Percentiles rank a stretch among this genome's conserved stretches.
These are phyloP conservation scores for Ophiostoma triangulosporum DNA, from an alignment of 2,329 filamentous ascomycete species.

Conservation along the genomic window DNA sequence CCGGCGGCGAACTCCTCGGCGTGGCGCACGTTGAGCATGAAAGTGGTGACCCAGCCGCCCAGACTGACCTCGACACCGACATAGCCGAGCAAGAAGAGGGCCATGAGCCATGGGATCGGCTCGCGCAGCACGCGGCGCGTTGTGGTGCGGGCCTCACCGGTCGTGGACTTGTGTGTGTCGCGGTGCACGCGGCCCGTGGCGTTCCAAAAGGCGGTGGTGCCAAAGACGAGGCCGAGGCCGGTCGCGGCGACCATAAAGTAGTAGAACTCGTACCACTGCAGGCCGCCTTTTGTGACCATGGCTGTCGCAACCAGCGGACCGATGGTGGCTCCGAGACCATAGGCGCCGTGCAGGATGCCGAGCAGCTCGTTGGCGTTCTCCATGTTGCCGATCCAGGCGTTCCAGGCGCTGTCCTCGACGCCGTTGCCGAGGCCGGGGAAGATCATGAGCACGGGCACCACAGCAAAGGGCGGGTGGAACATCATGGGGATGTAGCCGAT, in stretches of 20 bases:
- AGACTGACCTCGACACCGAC: slow-evolving; percentile 58
- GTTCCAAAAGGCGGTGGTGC: slow-evolving; percentile 46
- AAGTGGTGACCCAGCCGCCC: slow-evolving; percentile 64
- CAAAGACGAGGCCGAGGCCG: slow-evolving; percentile 39
- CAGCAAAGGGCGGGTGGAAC: slow-evolving; percentile 55
- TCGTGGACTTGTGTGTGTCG: slow-evolving; percentile 19
- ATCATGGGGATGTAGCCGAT: slow-evolving; percentile 51
- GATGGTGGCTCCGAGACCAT: slow-evolving; percentile 58
- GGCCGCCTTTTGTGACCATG: slow-evolving; percentile 49
- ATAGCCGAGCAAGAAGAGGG: slow-evolving; percentile 64
- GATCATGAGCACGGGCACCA: slow-evolving; percentile 50
- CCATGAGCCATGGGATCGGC: slow-evolving; percentile 56
- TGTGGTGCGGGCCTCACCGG: slow-evolving; percentile 29
- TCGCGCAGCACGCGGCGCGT: slow-evolving; percentile 30
- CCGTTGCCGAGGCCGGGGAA: slow-evolving; percentile 61
- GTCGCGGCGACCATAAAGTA: slow-evolving; percentile 56
- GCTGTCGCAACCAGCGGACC: slow-evolving; percentile 57
- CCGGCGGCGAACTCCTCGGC: slow-evolving; percentile 59
- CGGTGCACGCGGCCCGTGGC: slow-evolving; percentile 46
- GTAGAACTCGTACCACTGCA: slow-evolving; percentile 63
- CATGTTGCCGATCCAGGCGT: slow-evolving; percentile 57
- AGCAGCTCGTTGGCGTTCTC: slow-evolving; percentile 58
- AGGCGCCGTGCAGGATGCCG: slow-evolving; percentile 58
- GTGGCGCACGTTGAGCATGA: slow-evolving; percentile 68
- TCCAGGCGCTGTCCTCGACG: slow-evolving; percentile 46